A percentile compares a stretch with the other conserved stretches of the same genome.
Evolutionary conservation across 2,329 filamentous ascomycete species (phyloP).

Genomic region (Ophiocordyceps camponoti-rufipedis): DNA sequence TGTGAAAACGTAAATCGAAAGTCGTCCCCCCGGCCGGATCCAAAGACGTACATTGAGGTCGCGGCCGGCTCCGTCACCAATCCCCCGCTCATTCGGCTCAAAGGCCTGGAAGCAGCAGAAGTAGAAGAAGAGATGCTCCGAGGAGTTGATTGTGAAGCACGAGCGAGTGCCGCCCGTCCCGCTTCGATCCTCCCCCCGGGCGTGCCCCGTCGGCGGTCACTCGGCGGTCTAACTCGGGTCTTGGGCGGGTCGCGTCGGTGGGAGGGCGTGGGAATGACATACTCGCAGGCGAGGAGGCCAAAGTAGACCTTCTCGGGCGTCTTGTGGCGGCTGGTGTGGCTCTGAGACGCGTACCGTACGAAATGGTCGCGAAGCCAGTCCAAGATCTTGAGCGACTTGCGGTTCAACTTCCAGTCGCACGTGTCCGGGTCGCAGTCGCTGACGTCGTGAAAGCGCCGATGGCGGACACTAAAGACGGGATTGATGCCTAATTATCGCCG

Average conservation of each 20-base stretch:
- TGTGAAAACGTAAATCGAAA: not conserved
- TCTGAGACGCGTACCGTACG: constrained; percentile 16
- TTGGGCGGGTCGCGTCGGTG: not conserved
- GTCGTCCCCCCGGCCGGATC: not conserved
- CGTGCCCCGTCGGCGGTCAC: not conserved
- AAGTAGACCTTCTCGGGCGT: constrained; percentile 20
- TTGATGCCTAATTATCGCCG: not conserved
- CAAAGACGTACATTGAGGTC: not conserved
- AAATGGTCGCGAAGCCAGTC: constrained; percentile 21
- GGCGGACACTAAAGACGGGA: not conserved
- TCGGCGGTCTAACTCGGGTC: not conserved
- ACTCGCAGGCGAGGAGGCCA: constrained; percentile 22
- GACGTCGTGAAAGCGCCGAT: constrained; percentile 4
- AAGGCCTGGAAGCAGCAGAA: too few species aligned
- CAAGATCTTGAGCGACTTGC: constrained; percentile 15
- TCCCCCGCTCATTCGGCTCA: not conserved
- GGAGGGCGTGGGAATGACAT: constrained; percentile 7
- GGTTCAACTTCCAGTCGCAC: constrained; percentile 16
- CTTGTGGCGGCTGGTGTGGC: constrained; percentile 12
- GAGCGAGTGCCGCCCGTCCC: too few species aligned
- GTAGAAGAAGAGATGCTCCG: too few species aligned
- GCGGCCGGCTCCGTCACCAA: not conserved
- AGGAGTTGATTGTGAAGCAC: not conserved
- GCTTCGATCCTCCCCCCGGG: too few species aligned
- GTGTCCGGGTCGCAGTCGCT: constrained; percentile 12